Base-by-base conservation (phyloP, 1,284 basidiomycete genomes). In the Fomitopsis betulina region DNA sequence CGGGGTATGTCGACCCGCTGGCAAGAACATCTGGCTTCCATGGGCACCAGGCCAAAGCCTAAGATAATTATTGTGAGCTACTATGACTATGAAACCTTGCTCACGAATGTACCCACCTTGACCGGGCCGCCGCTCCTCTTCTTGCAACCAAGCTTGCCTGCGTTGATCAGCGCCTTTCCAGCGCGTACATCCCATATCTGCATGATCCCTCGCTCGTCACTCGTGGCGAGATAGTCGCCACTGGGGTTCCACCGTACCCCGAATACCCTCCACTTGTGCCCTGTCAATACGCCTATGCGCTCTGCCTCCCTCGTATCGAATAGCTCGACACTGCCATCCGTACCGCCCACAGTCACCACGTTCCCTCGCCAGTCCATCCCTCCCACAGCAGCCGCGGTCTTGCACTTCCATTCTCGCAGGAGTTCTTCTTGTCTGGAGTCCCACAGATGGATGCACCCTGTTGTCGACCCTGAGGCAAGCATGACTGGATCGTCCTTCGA, bases 11-110 rank as follows among this genome's bases (percentile, higher is more conserved):
- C 7, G 87, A 85, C 8, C 87, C 88, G 0, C 85, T 83, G 0
- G 87, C 88, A 33, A 91, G 77, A 2, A 89, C 72, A 58, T 82
- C 83, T 2, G 81, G 76, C 69, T 89, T 85, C 86, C 87, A 89
- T 0, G 88, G 87, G 65, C 84, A 89, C 88, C 88, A 91, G 0
- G 86, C 83, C 10, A 91, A 72, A 1, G 86, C 87, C 82, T 85
- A 53, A n/a, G 23, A 9, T n/a, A 35, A 23, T 37, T 37, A 6
- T 38, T 12, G 55, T 53, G 32, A 53, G 27, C 49, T 17, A 30
- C 39, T 23, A n/a, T 50, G 25, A 53, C 33, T 13, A 3, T 35
- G 9, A 17, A 10, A n/a, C 8, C 19, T 27, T 37, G 21, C 3
- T n/a, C 6, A 17, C 40, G 35, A n/a, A 19, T n/a, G 9, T 30